A percentile compares a stretch with the other conserved stretches of the same genome.
phyloP scores from a whole-genome alignment of 257 asterid species.

The Parsonsia alboflavescens region DNA sequence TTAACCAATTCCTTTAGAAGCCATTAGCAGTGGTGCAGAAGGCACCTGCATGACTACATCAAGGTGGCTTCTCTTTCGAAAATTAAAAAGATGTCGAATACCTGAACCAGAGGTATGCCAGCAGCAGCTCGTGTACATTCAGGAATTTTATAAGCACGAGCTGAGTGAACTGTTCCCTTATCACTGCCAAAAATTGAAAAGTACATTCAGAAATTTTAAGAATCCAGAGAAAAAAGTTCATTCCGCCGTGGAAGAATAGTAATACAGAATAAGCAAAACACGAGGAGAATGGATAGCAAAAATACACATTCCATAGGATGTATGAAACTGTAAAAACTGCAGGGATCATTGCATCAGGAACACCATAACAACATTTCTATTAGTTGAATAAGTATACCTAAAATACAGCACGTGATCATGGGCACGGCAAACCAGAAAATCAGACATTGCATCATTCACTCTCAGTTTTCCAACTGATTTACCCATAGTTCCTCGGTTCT shows the following conservation, averaged over 20 bases:
- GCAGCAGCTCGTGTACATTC: constrained; percentile 96
- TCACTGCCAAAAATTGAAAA: constrained; percentile 48
- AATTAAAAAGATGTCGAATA: constrained; percentile 24
- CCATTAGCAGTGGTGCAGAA: background rate
- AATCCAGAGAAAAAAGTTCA: background rate
- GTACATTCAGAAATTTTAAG: background rate
- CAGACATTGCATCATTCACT: constrained; percentile 89
- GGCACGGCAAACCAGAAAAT: constrained; percentile 88
- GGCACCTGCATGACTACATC: background rate
- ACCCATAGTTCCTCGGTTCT: constrained; percentile 91
- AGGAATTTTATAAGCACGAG: constrained; percentile 88
- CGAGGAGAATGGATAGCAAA: background rate
- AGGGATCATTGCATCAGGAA: background rate
- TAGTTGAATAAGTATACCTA: constrained; percentile 49
- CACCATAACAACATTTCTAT: background rate
- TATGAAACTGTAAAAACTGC: background rate
- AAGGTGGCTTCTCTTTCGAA: background rate
- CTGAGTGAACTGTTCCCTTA: constrained; percentile 83
- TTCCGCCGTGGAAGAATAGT: background rate
- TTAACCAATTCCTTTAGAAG: background rate
- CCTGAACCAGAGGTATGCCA: constrained; percentile 91
- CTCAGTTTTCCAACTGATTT: constrained; percentile 95
- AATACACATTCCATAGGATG: background rate
- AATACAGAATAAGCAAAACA: background rate
- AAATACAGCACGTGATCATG: constrained; percentile 91